Base-by-base conservation (phyloP, 495 filamentous ascomycete species). In the Penicillium soppii region DNA sequence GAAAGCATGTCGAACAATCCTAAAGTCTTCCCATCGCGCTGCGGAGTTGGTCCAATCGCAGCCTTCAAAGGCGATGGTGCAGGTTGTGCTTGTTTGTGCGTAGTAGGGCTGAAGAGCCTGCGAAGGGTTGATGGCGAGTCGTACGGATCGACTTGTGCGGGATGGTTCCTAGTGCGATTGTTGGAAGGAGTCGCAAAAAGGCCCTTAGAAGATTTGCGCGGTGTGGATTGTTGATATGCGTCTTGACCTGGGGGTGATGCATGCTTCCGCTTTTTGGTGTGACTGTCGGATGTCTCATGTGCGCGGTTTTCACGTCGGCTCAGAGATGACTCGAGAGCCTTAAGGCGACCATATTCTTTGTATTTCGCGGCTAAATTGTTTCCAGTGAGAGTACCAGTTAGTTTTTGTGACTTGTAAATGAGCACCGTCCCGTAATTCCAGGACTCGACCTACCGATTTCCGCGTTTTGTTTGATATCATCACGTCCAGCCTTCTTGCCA, bases 1-100 rank as follows among this genome's bases (percentile, higher is more conserved):
- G 81, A 80, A 5, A 96, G 76, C 22, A 91, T 75, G 63, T 98
- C 94, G 59, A 97, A 98, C n/a, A 98, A 69, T 4, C 94, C 92
- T 0, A 98, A 74, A 1, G 94, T 82, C 32, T 81, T 83, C 10
- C 94, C 94, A 66, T 96, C 89, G 52, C 87, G 87, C 57, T 97
- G 92, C 2, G 94, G 94, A 1, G 94, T 97, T 2, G 92, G 92
- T 6, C 91, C 91, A 54, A 97, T 79, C 17, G 70, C 67, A 36
- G 66, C 47, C 32, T 74, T 74, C 7, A 74, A 48, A 2, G 71
- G 73, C 5, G 69, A 63, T 1, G 56, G 58, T 17, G 66, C 60
- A 25, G 63, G 59, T 23, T 58, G 46, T 20, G 72, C 30, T 73
- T 46, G 74, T 70, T 22, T 76, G 67, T 59, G 81, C 39, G 56